Conservation (phyloP, 192 early-diverging fungal species). For the Pilaira anomala region DNA sequence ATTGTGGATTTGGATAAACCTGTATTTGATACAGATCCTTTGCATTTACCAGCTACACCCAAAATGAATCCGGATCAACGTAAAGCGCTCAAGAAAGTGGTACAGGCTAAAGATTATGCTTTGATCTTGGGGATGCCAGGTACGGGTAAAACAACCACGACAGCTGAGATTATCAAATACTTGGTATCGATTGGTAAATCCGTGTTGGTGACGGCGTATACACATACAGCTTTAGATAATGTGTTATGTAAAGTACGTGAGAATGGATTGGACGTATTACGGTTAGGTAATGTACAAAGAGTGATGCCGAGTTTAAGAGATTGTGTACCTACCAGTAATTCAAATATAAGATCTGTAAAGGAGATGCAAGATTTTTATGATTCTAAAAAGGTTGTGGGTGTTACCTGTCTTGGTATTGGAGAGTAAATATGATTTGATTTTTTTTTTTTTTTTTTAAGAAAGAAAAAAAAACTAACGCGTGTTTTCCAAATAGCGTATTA, state of each 20-base stretch:
- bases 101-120: constrained; percentile 79
- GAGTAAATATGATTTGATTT: too few relatives aligned
- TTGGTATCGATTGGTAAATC: constrained; percentile 67
- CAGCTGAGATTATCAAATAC: constrained; percentile 69
- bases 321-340: constrained; percentile 25
- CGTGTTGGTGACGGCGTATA: constrained; percentile 86
- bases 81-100: constrained; percentile 64
- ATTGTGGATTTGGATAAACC: constrained; percentile 82
- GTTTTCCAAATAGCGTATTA: constrained; percentile 48
- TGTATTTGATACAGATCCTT: constrained; percentile 38
- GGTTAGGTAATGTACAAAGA: constrained; percentile 69
- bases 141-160: constrained; percentile 93
- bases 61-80: constrained; percentile 73
- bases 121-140: constrained; percentile 96
- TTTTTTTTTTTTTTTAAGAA: neutral
- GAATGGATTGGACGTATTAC: constrained; percentile 61
- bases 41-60: constrained; percentile 14
- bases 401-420: constrained; percentile 83
- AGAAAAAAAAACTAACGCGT: constrained; percentile 12
- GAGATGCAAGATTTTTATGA: constrained; percentile 61
- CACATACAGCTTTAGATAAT: constrained; percentile 92
- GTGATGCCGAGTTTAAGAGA: constrained; percentile 24
- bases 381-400: constrained; percentile 69
- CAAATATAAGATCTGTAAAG: constrained; percentile 51
- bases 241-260: constrained; percentile 81